Percentiles rank a stretch among this genome's conserved stretches.
Evolutionary conservation across 2,329 filamentous ascomycete genomes (phyloP).

Genomic region (Neophaeococcomyces aloes): DNA sequence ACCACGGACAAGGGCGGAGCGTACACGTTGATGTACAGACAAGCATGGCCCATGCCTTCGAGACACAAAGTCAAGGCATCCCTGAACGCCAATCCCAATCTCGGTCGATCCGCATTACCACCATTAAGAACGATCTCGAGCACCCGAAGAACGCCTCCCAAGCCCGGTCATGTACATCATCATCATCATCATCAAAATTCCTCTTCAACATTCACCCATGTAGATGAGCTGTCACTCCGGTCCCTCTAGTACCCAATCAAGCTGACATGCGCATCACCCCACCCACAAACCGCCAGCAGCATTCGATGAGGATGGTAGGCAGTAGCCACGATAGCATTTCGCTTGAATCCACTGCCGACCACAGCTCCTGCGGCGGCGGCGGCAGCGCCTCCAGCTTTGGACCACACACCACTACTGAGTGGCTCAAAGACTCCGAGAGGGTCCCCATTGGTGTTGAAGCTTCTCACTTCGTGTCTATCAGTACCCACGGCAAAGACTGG

Average conservation of each 20-base stretch:
- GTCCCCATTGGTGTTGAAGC: slow-evolving; percentile 77
- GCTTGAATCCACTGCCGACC: slow-evolving; percentile 44
- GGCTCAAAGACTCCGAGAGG: slow-evolving; percentile 68
- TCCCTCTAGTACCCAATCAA: slow-evolving; percentile 10
- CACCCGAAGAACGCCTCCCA: too few relatives aligned
- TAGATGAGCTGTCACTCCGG: too few relatives aligned
- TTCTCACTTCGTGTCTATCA: slow-evolving; percentile 75
- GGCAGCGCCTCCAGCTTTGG: slow-evolving; percentile 11
- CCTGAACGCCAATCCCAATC: too few relatives aligned
- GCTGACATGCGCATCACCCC: slow-evolving; percentile 83
- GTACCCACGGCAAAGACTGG: slow-evolving; percentile 91
- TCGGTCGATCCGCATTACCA: too few relatives aligned
- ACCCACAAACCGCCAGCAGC: slow-evolving; percentile 75
- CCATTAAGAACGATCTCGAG: too few relatives aligned
- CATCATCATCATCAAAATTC: too few relatives aligned
- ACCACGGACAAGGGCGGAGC: too few relatives aligned
- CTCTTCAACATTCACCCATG: too few relatives aligned
- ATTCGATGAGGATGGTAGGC: slow-evolving; percentile 93
- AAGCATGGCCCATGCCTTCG: too few relatives aligned
- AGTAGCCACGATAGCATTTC: slow-evolving; percentile 73
- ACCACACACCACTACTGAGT: slow-evolving; percentile 13
- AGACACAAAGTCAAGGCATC: too few relatives aligned
- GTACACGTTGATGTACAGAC: too few relatives aligned
- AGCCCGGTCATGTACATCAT: too few relatives aligned
- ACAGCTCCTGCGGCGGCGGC: slow-evolving; percentile 10